phyloP scores from a whole-genome alignment of 805 yeast species.

The Candida lessepsii region DNA sequence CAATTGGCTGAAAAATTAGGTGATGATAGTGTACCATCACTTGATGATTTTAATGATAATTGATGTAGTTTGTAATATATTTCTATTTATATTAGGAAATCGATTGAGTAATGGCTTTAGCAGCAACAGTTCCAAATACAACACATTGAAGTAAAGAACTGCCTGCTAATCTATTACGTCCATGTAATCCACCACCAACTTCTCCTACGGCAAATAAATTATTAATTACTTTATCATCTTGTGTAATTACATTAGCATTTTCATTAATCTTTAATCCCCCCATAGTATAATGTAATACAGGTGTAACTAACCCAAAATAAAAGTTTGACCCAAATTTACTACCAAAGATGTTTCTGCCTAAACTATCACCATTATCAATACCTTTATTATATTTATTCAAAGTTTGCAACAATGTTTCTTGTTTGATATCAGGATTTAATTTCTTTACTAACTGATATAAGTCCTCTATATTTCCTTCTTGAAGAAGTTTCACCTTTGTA shows the following conservation, averaged over 20 bases:
- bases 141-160: slow-evolving; percentile 45
- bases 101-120: not conserved
- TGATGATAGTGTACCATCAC: slow-evolving; percentile 1
- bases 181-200: slow-evolving; percentile 47
- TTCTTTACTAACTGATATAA: slow-evolving; percentile 14
- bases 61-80: not conserved
- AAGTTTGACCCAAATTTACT: slow-evolving; percentile 18
- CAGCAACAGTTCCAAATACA: slow-evolving; percentile 24
- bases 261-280: slow-evolving; percentile 63
- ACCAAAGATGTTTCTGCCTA: slow-evolving; percentile 22
- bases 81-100: not conserved
- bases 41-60: not conserved
- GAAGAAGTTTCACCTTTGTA: slow-evolving; percentile 25
- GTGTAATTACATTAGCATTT: slow-evolving; percentile 38
- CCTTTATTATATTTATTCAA: slow-evolving; percentile 18
- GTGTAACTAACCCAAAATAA: slow-evolving; percentile 54
- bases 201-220: slow-evolving; percentile 49
- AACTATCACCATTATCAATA: slow-evolving; percentile 24
- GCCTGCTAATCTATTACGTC: slow-evolving; percentile 45
- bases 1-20: slow-evolving; percentile 13
- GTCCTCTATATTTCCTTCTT: slow-evolving; percentile 22
- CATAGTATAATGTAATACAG: slow-evolving; percentile 67
- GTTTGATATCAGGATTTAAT: slow-evolving; percentile 16
- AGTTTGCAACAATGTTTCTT: slow-evolving; percentile 12
- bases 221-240: slow-evolving; percentile 28